Evolutionary conservation across 148 eudicot genomes (phyloP).

Genomic region (Nepenthes mirabilis): DNA sequence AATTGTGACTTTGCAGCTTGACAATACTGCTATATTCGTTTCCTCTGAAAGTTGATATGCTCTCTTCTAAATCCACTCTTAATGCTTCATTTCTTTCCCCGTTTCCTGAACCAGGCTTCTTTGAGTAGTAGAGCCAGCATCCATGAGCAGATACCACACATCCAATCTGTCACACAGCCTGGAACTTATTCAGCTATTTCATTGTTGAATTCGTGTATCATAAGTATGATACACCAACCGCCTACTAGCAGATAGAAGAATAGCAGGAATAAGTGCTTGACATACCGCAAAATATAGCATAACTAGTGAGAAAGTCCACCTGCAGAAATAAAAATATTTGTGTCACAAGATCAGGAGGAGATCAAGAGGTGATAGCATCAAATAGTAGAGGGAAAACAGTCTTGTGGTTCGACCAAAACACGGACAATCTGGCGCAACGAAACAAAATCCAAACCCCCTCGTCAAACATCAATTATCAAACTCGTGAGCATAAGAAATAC

Average conservation of each 20-base stretch:
- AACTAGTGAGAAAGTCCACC: slow-evolving; percentile 64
- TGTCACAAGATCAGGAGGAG: not conserved
- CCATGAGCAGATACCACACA: slow-evolving; percentile 37
- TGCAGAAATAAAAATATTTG: slow-evolving; percentile 17
- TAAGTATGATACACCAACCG: not conserved
- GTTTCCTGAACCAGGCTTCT: slow-evolving; percentile 5
- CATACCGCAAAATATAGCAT: slow-evolving; percentile 64
- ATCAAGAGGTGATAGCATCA: not conserved
- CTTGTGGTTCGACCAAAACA: too few relatives aligned
- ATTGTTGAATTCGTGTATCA: not conserved
- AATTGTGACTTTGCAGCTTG: slow-evolving; percentile 17
- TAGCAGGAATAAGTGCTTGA: slow-evolving; percentile 2
- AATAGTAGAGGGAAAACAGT: not conserved
- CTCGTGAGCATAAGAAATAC: too few relatives aligned
- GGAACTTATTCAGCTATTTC: not conserved
- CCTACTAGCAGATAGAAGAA: not conserved
- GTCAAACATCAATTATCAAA: too few relatives aligned
- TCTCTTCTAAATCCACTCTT: slow-evolving; percentile 18
- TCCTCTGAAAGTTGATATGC: not conserved
- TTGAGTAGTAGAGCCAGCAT: slow-evolving; percentile 24
- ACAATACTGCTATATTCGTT: slow-evolving; percentile 4
- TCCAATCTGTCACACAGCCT: slow-evolving; percentile 22
- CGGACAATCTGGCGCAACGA: too few relatives aligned
- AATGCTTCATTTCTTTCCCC: slow-evolving; percentile 7
- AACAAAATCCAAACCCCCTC: too few relatives aligned